phyloP scores from a whole-genome alignment of 2,329 filamentous ascomycete genomes.

The Pseudocercospora macadamiae region DNA sequence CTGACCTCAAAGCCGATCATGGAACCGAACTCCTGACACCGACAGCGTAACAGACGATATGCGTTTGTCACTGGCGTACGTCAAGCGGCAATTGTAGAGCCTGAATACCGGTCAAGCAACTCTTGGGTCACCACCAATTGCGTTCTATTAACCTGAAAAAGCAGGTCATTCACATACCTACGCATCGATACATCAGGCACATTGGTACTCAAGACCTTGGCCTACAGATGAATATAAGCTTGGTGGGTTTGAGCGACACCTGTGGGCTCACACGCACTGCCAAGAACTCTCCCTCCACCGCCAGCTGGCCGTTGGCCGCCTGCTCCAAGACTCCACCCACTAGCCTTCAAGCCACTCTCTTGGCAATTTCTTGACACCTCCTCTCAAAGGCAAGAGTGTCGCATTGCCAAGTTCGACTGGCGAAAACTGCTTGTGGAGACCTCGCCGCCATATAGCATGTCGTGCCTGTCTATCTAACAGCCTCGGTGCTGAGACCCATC shows the following conservation, averaged over 20 bases:
- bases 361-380: slow-evolving; percentile 21
- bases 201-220: slow-evolving; percentile 10
- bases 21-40: too few relatives aligned
- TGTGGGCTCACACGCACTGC: not conserved
- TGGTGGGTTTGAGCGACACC: not conserved
- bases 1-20: not conserved
- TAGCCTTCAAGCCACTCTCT: slow-evolving; percentile 1
- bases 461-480: not conserved
- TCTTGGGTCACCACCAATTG: not conserved
- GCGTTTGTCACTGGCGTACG: too few relatives aligned
- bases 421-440: slow-evolving; percentile 1
- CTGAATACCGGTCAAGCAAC: not conserved
- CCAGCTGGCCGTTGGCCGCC: not conserved
- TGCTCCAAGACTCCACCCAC: not conserved
- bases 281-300: not conserved
- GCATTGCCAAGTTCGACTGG: slow-evolving; percentile 17
- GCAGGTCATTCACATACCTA: not conserved
- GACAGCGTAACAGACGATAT: too few relatives aligned
- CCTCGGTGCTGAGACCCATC: not conserved
- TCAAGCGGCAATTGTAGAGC: too few relatives aligned
- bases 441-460: not conserved
- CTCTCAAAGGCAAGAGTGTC: slow-evolving; percentile 13
- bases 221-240: slow-evolving; percentile 4
- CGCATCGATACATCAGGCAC: not conserved
- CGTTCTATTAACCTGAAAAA: not conserved